A percentile compares a stretch with the other conserved stretches of the same genome.
These are phyloP conservation scores for Candida xiaguanensis DNA, from an alignment of 805 yeast species.

Conservation along the genomic window DNA sequence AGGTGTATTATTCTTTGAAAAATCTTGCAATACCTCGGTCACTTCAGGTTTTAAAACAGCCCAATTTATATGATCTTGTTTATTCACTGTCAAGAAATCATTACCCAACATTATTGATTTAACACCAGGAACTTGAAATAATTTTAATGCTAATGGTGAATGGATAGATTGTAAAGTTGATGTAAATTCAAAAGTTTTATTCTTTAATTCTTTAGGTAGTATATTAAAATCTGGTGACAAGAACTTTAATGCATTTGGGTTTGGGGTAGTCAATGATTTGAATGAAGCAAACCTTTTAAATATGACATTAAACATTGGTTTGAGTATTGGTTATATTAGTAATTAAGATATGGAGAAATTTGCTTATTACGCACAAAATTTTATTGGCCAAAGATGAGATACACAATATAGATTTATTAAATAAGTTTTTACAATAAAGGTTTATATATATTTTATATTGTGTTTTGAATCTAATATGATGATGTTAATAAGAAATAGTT, in stretches of 20 bases:
- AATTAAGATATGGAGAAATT: conserved; percentile 5
- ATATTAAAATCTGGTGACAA: conserved; percentile 46
- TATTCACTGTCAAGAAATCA: conserved; percentile 70
- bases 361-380: conserved; percentile 7
- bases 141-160: conserved; percentile 61
- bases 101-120: conserved; percentile 69
- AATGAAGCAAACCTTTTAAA: conserved; percentile 27
- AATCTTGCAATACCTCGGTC: conserved; percentile 57
- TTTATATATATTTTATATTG: conserved; percentile 2
- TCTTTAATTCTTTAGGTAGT: conserved; percentile 40
- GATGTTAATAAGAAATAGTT: too few species aligned
- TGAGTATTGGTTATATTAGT: not conserved
- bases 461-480: too few species aligned
- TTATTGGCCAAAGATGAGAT: conserved; percentile 4
- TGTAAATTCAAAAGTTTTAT: conserved; percentile 50
- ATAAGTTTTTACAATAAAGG: not conserved
- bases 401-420: not conserved
- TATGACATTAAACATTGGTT: not conserved
- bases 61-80: conserved; percentile 63
- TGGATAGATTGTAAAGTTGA: conserved; percentile 50
- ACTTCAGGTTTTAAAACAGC: conserved; percentile 51
- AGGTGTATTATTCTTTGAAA: conserved; percentile 35
- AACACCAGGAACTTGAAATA: conserved; percentile 63
- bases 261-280: conserved; percentile 61
- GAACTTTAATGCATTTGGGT: conserved; percentile 71